Evolutionary conservation across 176 grass and related monocot species (phyloP), one percentile per base, ranked within the genome.

Genomic region (Musa troglodytarum): DNA sequence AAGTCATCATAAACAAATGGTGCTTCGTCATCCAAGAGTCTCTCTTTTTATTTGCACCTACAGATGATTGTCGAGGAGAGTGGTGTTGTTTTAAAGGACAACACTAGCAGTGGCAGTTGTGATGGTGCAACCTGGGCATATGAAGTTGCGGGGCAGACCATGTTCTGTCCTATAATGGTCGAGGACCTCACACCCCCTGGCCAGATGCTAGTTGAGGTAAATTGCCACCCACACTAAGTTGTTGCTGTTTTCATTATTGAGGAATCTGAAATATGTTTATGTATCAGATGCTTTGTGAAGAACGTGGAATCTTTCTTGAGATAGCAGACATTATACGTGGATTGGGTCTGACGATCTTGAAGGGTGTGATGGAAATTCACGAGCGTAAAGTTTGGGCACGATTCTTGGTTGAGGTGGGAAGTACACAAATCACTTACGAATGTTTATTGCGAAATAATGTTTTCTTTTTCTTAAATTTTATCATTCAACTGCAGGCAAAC

Each of bases 181-280:
- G 91, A 99, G 86, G 96, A 99, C 81, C 86, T 95, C 74, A 77
- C 82, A 65, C 91, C 86, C 11, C 88, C 88, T 79, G 88, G 96
- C 54, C 96, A 95, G 81, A 92, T 99, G 96, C 88, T 99, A 64
- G 91, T 99, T 14, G 96, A 99, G 96, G 96, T 99, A 98, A 83
- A 70, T 43, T 43, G 34, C 34, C 34, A 43, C 34, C 34, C 34
- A 43, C 34, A 43, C 4, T 43, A 4, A 43, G 4, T 43, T 43
- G 6, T 43, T 43, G 5, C 34, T 43, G 62, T 54, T 14, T 77
- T 50, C 26, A 2, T 78, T 79, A 29, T 68, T 13, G 22, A 17
- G 12, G 11, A 68, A 12, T 52, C 26, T 54, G 12, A 65, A 23
- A 73, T 74, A 15, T 76, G 3, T 51, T 66, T 52, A 15, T 23